phyloP scores from a whole-genome alignment of 176 grass and related monocot species.

The Echinochloa phyllopogon region DNA sequence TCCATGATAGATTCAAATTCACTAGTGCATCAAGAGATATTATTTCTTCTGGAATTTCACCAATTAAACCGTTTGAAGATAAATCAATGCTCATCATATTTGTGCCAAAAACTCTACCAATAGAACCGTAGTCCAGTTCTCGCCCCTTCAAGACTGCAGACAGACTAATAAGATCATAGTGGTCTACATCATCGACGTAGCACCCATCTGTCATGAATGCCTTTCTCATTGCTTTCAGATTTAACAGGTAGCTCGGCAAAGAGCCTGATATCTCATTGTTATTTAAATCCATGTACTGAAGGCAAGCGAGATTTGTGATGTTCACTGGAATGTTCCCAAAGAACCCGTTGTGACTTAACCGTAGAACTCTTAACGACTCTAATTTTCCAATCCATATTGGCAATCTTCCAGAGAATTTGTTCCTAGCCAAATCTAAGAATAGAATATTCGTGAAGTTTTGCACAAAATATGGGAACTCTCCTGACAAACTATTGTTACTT shows the following conservation, averaged over 20 bases:
- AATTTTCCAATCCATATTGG: constrained; percentile 5
- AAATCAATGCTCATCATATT: constrained; percentile 27
- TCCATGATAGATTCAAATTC: constrained; percentile 40
- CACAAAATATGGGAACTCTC: background rate
- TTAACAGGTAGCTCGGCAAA: background rate
- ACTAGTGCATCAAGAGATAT: background rate
- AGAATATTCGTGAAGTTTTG: background rate
- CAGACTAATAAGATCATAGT: background rate
- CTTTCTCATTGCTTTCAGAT: background rate
- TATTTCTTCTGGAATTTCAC: constrained; percentile 40
- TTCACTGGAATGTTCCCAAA: constrained; percentile 35
- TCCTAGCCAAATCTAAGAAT: background rate
- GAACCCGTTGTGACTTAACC: constrained; percentile 51
- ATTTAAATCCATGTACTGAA: constrained; percentile 40
- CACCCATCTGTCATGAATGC: background rate
- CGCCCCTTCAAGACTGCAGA: constrained; percentile 8
- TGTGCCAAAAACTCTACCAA: background rate
- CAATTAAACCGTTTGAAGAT: constrained; percentile 36
- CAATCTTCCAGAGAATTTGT: constrained; percentile 10
- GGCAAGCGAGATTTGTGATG: constrained; percentile 26
- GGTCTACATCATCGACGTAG: background rate
- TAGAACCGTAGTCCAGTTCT: background rate
- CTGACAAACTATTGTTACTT: background rate
- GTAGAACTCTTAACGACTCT: background rate
- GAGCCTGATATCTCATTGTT: constrained; percentile 46